A percentile compares a stretch with the other conserved stretches of the same genome.
These are phyloP conservation scores for Talaromyces sp. DNA, from an alignment of 2,329 filamentous ascomycete genomes.

Conservation along the genomic window DNA sequence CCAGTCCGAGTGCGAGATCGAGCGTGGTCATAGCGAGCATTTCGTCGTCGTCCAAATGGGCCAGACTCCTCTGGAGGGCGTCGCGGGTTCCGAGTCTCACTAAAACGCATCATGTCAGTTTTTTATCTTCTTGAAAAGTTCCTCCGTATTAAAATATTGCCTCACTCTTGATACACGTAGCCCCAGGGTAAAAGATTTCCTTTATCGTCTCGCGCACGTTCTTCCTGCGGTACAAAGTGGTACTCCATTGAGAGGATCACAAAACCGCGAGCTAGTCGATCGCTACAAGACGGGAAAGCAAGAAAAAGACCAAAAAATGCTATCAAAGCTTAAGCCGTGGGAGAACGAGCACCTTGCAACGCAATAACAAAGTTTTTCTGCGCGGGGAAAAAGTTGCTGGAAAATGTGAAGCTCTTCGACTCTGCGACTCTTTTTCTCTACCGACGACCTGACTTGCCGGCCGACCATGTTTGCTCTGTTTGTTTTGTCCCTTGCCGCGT, in stretches of 20 bases:
- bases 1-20: slow-evolving; percentile 53
- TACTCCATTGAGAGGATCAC: slow-evolving; percentile 50
- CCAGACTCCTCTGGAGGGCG: slow-evolving; percentile 56
- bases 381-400: not conserved
- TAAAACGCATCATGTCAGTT: slow-evolving; percentile 22
- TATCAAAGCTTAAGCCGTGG: not conserved
- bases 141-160: not conserved
- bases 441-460: not conserved
- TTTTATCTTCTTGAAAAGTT: slow-evolving; percentile 1
- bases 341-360: not conserved
- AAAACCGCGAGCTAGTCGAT: not conserved
- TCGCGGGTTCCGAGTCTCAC: slow-evolving; percentile 45
- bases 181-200: slow-evolving; percentile 59
- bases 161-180: slow-evolving; percentile 58
- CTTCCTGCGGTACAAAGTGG: slow-evolving; percentile 58
- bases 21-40: slow-evolving; percentile 38
- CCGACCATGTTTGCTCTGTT: not conserved
- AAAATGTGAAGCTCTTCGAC: not conserved
- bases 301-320: not conserved
- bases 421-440: not conserved
- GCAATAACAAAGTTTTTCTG: not conserved
- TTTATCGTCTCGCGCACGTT: slow-evolving; percentile 55
- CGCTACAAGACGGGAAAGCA: not conserved
- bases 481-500: not conserved
- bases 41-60: slow-evolving; percentile 53